These are phyloP conservation scores for Miscanthus sacchariflorus DNA, from an alignment of 202 grass and related monocot species.

Conservation along the genomic window DNA sequence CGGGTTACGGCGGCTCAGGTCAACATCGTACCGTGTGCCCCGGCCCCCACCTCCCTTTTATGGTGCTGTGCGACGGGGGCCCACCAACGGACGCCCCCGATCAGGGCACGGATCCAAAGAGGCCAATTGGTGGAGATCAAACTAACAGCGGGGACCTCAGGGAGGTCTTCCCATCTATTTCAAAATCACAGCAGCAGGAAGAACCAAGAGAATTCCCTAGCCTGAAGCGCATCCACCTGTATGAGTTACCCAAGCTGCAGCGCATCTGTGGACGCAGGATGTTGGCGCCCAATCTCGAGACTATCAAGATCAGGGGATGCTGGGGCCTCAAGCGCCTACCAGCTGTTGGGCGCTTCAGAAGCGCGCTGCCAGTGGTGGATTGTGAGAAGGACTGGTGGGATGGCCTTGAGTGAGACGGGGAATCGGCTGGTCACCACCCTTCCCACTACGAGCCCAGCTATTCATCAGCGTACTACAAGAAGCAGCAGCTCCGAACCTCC, in stretches of 20 bases:
- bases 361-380: not conserved
- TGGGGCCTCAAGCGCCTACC: not conserved
- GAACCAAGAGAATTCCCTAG: not conserved
- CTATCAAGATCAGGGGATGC: not conserved
- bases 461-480: not conserved
- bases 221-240: conserved; percentile 2
- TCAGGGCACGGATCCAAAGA: no score
- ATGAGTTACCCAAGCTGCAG: not conserved
- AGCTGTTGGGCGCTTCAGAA: no score
- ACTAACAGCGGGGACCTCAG: not conserved
- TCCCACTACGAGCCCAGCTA: not conserved
- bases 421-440: not conserved
- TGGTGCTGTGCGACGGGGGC: no score
- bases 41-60: no score
- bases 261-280: not conserved
- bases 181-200: not conserved
- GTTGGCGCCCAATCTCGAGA: not conserved
- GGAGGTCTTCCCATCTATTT: not conserved
- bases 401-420: not conserved
- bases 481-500: not conserved
- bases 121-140: no score
- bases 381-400: conserved; percentile 38
- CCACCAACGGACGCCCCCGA: no score
- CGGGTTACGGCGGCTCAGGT: no score
- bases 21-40: no score